phyloP scores from a whole-genome alignment of 164 flowering plant species.

The Chloranthus sessilifolius region DNA sequence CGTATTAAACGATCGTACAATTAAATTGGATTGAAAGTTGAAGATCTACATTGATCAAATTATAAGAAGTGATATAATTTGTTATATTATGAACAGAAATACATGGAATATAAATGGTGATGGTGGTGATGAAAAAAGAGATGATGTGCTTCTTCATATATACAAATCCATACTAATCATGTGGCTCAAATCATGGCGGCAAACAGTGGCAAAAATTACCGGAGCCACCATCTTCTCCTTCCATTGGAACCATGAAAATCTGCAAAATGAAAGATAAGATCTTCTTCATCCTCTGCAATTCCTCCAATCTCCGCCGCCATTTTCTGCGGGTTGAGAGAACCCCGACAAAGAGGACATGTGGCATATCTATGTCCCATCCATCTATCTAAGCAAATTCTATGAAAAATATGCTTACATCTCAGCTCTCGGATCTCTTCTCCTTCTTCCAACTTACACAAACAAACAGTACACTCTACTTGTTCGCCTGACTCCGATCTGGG shows the following conservation, averaged over 20 bases:
- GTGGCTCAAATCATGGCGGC: too few species aligned
- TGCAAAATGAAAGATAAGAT: constrained; percentile 1
- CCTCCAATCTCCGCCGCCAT: constrained; percentile 3
- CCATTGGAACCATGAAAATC: not conserved
- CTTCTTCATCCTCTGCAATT: not conserved
- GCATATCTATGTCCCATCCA: constrained; percentile 5
- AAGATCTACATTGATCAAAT: too few species aligned
- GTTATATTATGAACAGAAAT: too few species aligned
- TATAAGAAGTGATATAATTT: too few species aligned
- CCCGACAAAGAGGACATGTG: constrained; percentile 10
- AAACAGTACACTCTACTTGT: constrained; percentile 6
- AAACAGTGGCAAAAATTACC: too few species aligned
- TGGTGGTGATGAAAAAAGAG: too few species aligned
- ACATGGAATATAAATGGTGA: too few species aligned
- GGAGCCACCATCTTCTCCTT: constrained; percentile 1
- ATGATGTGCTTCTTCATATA: too few species aligned
- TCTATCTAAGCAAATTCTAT: constrained; percentile 7
- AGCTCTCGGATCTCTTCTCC: constrained; percentile 10
- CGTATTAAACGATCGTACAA: too few species aligned
- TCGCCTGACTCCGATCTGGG: not conserved
- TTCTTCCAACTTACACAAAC: constrained; percentile 7
- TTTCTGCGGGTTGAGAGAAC: constrained; percentile 1
- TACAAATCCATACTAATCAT: too few species aligned
- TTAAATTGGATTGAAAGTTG: too few species aligned
- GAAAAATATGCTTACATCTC: constrained; percentile 8